Conservation (phyloP, 306 rosid species). For the Crataegus laevigata region DNA sequence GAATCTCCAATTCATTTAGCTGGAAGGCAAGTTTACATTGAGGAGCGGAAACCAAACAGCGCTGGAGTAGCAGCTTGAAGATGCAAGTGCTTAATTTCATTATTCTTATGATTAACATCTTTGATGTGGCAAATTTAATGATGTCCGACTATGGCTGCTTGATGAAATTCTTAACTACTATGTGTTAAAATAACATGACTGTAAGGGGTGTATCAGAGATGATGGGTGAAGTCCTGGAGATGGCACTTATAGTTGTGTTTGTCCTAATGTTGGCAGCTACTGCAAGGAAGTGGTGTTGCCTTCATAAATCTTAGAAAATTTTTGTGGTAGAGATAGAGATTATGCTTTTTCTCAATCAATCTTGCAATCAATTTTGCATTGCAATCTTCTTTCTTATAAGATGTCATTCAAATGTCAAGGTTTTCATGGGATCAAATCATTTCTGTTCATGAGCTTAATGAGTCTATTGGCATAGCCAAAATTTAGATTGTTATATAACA, state of each 20-base stretch:
- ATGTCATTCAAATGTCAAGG: too few species aligned
- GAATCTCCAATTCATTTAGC: slow-evolving; percentile 81
- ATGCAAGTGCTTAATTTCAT: slow-evolving; percentile 43
- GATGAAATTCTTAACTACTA: not conserved
- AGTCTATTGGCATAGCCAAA: too few species aligned
- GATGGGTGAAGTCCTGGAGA: not conserved
- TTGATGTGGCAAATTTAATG: not conserved
- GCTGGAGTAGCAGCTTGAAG: slow-evolving; percentile 50
- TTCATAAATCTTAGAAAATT: not conserved
- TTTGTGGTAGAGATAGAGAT: too few species aligned
- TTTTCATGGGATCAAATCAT: too few species aligned
- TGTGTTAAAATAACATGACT: not conserved
- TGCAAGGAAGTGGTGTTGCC: not conserved
- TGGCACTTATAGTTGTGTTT: not conserved
- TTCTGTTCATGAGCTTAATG: too few species aligned
- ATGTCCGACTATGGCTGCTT: not conserved
- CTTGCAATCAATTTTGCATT: too few species aligned
- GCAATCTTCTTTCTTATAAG: too few species aligned
- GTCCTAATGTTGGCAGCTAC: not conserved
- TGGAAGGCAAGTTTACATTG: slow-evolving; percentile 84
- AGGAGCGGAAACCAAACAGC: slow-evolving; percentile 88
- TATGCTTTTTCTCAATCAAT: too few species aligned
- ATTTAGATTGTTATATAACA: too few species aligned
- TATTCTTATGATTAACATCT: not conserved
- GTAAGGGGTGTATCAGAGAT: not conserved